Base-by-base conservation (phyloP, 805 yeast genomes). In the Cyberlindnera mississippiensis region DNA sequence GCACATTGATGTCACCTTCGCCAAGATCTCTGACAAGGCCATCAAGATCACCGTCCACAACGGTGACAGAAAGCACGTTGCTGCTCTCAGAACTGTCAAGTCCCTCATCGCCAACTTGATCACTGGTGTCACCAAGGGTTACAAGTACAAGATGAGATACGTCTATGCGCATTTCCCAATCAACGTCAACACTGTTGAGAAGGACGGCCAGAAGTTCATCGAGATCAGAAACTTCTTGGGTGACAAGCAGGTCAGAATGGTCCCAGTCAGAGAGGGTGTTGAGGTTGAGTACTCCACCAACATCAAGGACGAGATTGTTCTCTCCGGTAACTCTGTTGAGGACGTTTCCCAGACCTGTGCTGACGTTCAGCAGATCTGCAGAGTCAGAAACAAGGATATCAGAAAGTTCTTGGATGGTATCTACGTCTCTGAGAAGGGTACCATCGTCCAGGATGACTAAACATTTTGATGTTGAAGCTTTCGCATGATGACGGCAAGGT, bases 141-240 rank as follows among this genome's bases (percentile, higher is more conserved):
- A 76, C 95, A 83, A 85, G 77, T 93, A 93, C 91, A 93, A 93
- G 86, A 85, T 93, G 96, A 89, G 97, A 82, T 89, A 88, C 72
- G 99, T 93, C 54, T 95, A 91, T 71, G 99, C 99, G 83, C 99
- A 93, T 87, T 93, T 93, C 96, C 99, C 99, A 72, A 93, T 95
- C 76, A 93, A 93, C 76, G 96, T 93, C 60, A 91, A 90, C 80
- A 71, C 89, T 59, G 69, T 85, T 67, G 87, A 85, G 57, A 76
- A 78, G 63, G 91, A 91, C 46, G 87, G 85, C 60, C 63, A 68
- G 41, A 72, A 77, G 53, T 79, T 64, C 65, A 85, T 90, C 62
- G 98, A 93, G 80, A 90, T 93, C 79, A 90, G 98, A 87, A 93
- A 91, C 80, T 91, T 87, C 84, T 82, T 91, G 75, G 99, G 99